phyloP scores from a whole-genome alignment of 306 rosid genomes.

The Citrullus mucosospermus region DNA sequence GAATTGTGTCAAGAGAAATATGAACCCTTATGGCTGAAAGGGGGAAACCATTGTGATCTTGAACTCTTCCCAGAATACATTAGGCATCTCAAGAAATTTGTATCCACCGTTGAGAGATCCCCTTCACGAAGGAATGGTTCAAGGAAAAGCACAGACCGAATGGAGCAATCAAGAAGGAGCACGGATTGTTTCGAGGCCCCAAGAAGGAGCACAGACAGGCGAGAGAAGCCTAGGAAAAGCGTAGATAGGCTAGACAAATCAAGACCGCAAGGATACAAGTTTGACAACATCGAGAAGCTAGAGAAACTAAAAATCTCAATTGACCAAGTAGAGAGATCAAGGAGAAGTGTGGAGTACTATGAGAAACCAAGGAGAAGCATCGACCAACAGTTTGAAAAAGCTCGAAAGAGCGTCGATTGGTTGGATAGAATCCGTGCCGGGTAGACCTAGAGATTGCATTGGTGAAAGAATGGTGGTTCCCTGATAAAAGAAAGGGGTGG shows the following conservation, averaged over 20 bases:
- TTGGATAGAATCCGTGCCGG: conserved; percentile 64
- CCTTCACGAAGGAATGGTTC: conserved; percentile 35
- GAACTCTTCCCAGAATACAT: conserved; percentile 69
- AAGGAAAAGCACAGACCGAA: conserved; percentile 50
- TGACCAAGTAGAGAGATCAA: conserved; percentile 62
- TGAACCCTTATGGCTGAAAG: conserved; percentile 83
- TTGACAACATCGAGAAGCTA: conserved; percentile 34
- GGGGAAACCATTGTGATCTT: conserved; percentile 86
- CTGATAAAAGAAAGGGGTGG: conserved; percentile 6
- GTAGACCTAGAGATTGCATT: conserved; percentile 13
- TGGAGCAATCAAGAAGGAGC: conserved; percentile 47
- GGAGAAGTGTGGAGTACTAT: conserved; percentile 58
- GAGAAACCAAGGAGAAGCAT: conserved; percentile 67
- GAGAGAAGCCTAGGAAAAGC: conserved; percentile 71
- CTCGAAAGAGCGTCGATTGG: conserved; percentile 77
- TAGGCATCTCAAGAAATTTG: conserved; percentile 56
- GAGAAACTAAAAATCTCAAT: conserved; percentile 20
- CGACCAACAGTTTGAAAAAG: conserved; percentile 67
- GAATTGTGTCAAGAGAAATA: conserved; percentile 76
- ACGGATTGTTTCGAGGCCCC: conserved; percentile 50
- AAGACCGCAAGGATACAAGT: conserved; percentile 43
- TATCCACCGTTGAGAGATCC: conserved; percentile 42
- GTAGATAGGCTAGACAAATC: conserved; percentile 47
- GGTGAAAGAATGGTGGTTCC: background rate
- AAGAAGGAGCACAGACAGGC: conserved; percentile 61